Evolutionary conservation across 805 yeast genomes (phyloP).

Genomic region (Candida vartiovaarae): DNA sequence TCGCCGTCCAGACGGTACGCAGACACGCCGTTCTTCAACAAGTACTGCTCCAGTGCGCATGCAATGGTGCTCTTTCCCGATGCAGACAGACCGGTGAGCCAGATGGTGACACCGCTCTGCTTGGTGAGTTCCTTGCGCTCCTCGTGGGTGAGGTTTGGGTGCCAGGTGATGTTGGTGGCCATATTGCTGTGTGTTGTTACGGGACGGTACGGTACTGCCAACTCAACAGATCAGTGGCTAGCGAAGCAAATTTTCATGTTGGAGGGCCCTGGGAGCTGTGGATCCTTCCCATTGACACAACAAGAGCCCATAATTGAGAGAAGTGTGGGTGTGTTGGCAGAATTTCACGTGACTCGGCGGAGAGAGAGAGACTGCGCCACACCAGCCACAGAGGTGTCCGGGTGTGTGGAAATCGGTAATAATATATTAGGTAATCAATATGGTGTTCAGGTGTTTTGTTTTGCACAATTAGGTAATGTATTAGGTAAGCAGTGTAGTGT

Average conservation of each 20-base stretch:
- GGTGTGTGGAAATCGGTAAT: too few species aligned
- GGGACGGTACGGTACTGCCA: too few species aligned
- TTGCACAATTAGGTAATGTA: too few species aligned
- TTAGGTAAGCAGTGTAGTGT: too few species aligned
- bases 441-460: too few species aligned
- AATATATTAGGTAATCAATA: too few species aligned
- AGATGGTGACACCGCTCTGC: slow-evolving; percentile 84
- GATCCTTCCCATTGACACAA: not conserved
- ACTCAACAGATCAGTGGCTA: too few species aligned
- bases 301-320: not conserved
- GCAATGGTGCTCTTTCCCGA: slow-evolving; percentile 90
- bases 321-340: slow-evolving; percentile 12
- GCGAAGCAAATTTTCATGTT: too few species aligned
- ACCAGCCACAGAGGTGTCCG: too few species aligned
- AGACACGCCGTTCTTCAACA: slow-evolving; percentile 60
- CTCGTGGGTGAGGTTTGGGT: slow-evolving; percentile 74
- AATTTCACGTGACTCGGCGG: slow-evolving; percentile 22
- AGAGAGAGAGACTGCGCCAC: not conserved
- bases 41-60: slow-evolving; percentile 81
- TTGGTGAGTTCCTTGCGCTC: slow-evolving; percentile 69
- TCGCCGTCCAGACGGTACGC: slow-evolving; percentile 93
- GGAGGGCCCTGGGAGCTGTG: too few species aligned
- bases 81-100: slow-evolving; percentile 95
- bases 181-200: slow-evolving; percentile 30
- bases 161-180: slow-evolving; percentile 98